These are phyloP conservation scores for Populus deltoides DNA, from an alignment of 345 rosid genomes.

Conservation along the genomic window DNA sequence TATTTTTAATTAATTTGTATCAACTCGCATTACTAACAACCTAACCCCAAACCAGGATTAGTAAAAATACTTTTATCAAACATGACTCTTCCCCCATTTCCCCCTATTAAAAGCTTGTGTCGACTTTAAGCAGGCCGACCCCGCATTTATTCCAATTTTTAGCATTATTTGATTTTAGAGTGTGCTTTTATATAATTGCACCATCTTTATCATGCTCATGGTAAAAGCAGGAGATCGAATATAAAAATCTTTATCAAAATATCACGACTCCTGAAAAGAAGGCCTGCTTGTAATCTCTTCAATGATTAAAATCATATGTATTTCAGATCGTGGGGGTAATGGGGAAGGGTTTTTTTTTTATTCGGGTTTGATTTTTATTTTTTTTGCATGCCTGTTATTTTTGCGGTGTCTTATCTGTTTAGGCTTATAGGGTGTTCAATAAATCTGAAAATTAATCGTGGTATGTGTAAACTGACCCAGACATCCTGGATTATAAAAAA, in stretches of 20 bases:
- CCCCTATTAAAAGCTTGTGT: background rate
- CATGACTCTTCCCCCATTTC: constrained; percentile 7
- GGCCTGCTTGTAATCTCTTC: background rate
- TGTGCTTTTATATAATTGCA: background rate
- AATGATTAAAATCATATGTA: background rate
- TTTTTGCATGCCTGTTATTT: no score
- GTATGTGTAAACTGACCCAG: no score
- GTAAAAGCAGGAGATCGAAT: background rate
- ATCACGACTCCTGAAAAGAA: background rate
- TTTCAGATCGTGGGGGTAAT: no score
- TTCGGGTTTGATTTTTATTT: no score
- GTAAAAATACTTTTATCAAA: background rate
- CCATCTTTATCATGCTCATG: constrained; percentile 4
- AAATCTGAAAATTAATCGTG: fast-evolving
- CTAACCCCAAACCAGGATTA: no score
- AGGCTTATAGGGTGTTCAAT: no score
- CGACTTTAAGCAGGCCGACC: background rate
- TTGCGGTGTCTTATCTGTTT: fast-evolving
- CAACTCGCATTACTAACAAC: fast-evolving
- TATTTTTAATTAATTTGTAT: no score
- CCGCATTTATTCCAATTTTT: background rate
- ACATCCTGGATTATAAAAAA: no score
- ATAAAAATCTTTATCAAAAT: background rate
- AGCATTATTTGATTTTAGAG: background rate
- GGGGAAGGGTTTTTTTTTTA: no score